Base-by-base conservation (phyloP, 331 rosid genomes). In the Malus hybrid region DNA sequence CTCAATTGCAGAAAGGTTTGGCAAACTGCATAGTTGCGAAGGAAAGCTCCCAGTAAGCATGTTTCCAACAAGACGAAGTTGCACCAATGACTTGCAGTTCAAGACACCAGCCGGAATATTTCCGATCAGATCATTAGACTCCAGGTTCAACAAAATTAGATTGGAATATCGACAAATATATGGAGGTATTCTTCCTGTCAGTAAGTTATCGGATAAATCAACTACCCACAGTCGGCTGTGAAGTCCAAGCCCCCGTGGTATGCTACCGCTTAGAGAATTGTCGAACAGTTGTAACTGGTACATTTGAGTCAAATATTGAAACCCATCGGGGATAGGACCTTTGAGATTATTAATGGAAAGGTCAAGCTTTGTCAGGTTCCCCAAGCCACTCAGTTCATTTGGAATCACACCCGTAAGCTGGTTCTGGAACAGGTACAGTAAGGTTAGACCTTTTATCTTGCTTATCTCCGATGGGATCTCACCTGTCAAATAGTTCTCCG, bases 361-460 rank as follows among this genome's bases (percentile, higher is more conserved):
- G 82, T 95, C 98, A 29, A 95, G 89, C 88, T 83, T 84, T 28
- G 86, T 60, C 78, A 95, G 76, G 76, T 87, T 89, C 80, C 53
- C 74, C 90, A 95, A 84, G 76, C 68, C 82, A 60, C 93, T 82
- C 29, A 95, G 78, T 82, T 89, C 93, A 72, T 73, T 53, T 5
- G 98, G 97, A 78, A 95, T 92, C 73, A 84, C 85, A 82, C 99
- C 99, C 7, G 87, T 83, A 39, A 95, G 88, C 70, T 86, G 87
- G 82, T 95, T 95, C 86, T 90, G 89, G 77, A 95, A 95, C 79
- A 95, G 98, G 77, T 87, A 89, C 6, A 92, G 88, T 84, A 95
- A 85, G 60, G 44, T 80, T 22, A 95, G 75, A 75, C 85, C 90
- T 15, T 71, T 85, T 55, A 92, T 86, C 82, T 88, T 85, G 78